A percentile compares a stretch with the other conserved stretches of the same genome.
These are phyloP conservation scores for Sphaerulina musiva DNA, from an alignment of 2,329 filamentous ascomycete species.

Conservation along the genomic window DNA sequence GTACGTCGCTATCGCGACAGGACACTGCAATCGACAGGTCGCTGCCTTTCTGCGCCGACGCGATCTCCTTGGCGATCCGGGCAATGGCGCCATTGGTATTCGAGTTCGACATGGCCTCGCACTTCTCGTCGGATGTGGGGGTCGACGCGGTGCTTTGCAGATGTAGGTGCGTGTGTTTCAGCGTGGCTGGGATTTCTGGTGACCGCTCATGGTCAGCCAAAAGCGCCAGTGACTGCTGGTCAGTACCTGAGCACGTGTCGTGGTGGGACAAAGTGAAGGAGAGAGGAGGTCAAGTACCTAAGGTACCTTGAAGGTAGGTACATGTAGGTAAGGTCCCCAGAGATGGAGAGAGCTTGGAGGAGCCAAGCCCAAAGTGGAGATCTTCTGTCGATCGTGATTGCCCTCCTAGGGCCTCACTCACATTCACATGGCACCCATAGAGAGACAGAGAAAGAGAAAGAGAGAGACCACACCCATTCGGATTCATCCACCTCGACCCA, in stretches of 20 bases:
- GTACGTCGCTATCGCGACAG: conserved; percentile 80
- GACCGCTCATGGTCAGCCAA: background rate
- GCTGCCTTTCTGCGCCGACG: conserved; percentile 72
- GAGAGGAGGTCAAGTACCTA: background rate
- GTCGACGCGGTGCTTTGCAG: background rate
- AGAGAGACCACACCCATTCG: no score
- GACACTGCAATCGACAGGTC: conserved; percentile 86
- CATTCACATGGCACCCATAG: no score
- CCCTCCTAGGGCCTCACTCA: no score
- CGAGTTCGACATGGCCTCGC: conserved; percentile 20
- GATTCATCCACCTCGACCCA: no score
- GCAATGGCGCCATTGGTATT: conserved; percentile 29
- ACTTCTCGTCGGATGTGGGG: background rate
- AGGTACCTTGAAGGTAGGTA: no score
- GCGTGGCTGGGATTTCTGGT: conserved; percentile 1
- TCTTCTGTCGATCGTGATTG: no score
- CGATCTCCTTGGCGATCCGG: conserved; percentile 60
- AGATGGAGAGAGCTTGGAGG: no score
- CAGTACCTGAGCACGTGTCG: background rate
- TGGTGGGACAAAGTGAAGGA: background rate
- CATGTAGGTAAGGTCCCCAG: no score
- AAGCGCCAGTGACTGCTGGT: background rate
- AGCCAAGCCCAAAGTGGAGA: no score
- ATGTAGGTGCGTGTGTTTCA: background rate
- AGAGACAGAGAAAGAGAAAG: no score